Evolutionary conservation across 371 early-diverging fungal species (phyloP).

Genomic region (Rhizopus microsporus): DNA sequence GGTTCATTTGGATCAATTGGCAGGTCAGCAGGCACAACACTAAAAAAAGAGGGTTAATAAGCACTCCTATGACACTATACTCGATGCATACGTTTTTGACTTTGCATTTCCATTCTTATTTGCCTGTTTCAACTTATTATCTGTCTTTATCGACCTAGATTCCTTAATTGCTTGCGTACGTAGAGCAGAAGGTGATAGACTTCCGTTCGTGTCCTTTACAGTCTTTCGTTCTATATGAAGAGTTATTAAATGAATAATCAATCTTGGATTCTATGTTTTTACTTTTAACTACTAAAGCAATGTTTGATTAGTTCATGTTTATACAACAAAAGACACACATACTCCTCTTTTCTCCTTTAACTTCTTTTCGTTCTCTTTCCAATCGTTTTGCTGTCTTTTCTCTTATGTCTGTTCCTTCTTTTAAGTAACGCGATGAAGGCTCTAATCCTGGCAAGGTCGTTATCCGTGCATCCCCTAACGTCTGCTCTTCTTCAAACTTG

Average conservation of each 20-base stretch:
- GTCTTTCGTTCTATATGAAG: slow-evolving; percentile 25
- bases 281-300: slow-evolving; percentile 12
- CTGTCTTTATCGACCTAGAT: slow-evolving; percentile 20
- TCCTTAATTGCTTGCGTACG: slow-evolving; percentile 38
- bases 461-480: slow-evolving; percentile 37
- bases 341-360: slow-evolving; percentile 42
- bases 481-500: slow-evolving; percentile 48
- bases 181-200: slow-evolving; percentile 24
- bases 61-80: background rate
- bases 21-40: slow-evolving; percentile 60
- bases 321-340: slow-evolving; percentile 1
- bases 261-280: background rate
- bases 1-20: slow-evolving; percentile 96
- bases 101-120: slow-evolving; percentile 27
- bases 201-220: slow-evolving; percentile 15
- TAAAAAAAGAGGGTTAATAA: slow-evolving; percentile 7
- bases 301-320: background rate
- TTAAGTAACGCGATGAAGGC: slow-evolving; percentile 42
- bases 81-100: slow-evolving; percentile 21
- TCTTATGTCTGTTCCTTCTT: slow-evolving; percentile 31
- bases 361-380: slow-evolving; percentile 41
- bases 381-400: slow-evolving; percentile 30
- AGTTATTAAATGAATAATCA: slow-evolving; percentile 6
- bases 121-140: slow-evolving; percentile 28
- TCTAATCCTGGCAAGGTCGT: slow-evolving; percentile 43